Evolutionary conservation across 1,284 basidiomycete species (phyloP).

Genomic region (Schizopora paradoxa): DNA sequence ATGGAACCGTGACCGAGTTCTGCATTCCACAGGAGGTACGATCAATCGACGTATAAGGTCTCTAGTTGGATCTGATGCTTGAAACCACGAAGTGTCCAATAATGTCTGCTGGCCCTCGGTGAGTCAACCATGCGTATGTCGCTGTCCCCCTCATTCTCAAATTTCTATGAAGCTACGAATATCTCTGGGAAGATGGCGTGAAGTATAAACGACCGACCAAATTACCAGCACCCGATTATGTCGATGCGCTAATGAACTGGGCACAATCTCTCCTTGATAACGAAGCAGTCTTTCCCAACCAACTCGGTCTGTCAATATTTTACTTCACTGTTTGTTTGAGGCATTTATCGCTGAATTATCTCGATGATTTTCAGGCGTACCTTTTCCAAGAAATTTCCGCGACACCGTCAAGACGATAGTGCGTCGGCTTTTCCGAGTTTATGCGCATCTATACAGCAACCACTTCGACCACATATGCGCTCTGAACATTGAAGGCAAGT

Average conservation of each 20-base stretch:
- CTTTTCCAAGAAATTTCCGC: slow-evolving; percentile 89
- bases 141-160: not conserved
- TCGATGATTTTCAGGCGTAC: slow-evolving; percentile 56
- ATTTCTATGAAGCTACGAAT: slow-evolving; percentile 72
- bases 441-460: slow-evolving; percentile 98
- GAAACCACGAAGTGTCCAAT: slow-evolving; percentile 72
- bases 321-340: not conserved
- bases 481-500: slow-evolving; percentile 90
- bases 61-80: slow-evolving; percentile 2
- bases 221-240: slow-evolving; percentile 92
- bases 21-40: slow-evolving; percentile 87
- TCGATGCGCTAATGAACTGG: slow-evolving; percentile 99
- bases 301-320: slow-evolving; percentile 73
- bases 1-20: slow-evolving; percentile 94
- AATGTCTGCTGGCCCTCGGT: slow-evolving; percentile 98
- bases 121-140: slow-evolving; percentile 28
- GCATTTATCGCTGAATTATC: slow-evolving; percentile 1
- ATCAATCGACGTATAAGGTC: slow-evolving; percentile 11
- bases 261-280: slow-evolving; percentile 92
- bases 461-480: slow-evolving; percentile 99
- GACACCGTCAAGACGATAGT: slow-evolving; percentile 91
- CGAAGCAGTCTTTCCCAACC: slow-evolving; percentile 90
- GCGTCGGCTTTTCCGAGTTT: slow-evolving; percentile 91
- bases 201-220: slow-evolving; percentile 93
- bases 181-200: slow-evolving; percentile 96